A percentile compares a stretch with the other conserved stretches of the same genome.
Conservation (phyloP, 371 early-diverging fungal genomes). For the Batkoa obscura region DNA sequence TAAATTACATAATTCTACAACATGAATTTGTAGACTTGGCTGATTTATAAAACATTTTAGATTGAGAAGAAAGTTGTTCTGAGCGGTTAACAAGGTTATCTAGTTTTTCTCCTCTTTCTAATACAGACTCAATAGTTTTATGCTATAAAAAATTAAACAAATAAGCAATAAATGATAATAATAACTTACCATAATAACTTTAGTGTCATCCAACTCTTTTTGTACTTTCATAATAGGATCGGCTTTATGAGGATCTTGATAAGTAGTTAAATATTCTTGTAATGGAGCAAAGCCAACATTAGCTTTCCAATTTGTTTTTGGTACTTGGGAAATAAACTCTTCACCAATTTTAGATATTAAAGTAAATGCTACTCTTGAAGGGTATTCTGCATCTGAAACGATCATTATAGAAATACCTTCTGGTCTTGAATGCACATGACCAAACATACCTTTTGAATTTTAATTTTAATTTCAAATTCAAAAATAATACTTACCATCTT, state of each 20-base stretch:
- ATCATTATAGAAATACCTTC: constrained; percentile 60
- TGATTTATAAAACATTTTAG: constrained; percentile 95
- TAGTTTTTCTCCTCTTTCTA: constrained; percentile 93
- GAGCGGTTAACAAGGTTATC: constrained; percentile 85
- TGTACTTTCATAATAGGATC: constrained; percentile 92
- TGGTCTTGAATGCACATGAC: constrained; percentile 54
- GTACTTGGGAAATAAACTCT: constrained; percentile 55
- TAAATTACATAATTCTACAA: constrained; percentile 36
- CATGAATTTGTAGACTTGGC: constrained; percentile 95
- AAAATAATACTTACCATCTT: constrained; percentile 37
- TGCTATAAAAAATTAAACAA: constrained; percentile 25
- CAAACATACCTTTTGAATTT: constrained; percentile 53
- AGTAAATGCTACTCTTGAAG: constrained; percentile 72
- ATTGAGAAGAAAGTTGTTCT: constrained; percentile 72
- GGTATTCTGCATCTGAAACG: constrained; percentile 81
- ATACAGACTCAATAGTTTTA: constrained; percentile 90
- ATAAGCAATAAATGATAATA: background rate
- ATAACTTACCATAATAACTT: constrained; percentile 58
- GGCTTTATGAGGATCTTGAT: constrained; percentile 84
- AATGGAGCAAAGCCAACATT: constrained; percentile 43
- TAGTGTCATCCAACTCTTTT: constrained; percentile 95
- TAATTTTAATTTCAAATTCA: background rate
- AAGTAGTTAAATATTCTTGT: constrained; percentile 44
- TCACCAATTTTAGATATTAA: constrained; percentile 73
- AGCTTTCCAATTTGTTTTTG: constrained; percentile 29